A percentile compares a stretch with the other conserved stretches of the same genome.
phyloP scores from a whole-genome alignment of 768 basidiomycete species.

The Lentinula detonsa region DNA sequence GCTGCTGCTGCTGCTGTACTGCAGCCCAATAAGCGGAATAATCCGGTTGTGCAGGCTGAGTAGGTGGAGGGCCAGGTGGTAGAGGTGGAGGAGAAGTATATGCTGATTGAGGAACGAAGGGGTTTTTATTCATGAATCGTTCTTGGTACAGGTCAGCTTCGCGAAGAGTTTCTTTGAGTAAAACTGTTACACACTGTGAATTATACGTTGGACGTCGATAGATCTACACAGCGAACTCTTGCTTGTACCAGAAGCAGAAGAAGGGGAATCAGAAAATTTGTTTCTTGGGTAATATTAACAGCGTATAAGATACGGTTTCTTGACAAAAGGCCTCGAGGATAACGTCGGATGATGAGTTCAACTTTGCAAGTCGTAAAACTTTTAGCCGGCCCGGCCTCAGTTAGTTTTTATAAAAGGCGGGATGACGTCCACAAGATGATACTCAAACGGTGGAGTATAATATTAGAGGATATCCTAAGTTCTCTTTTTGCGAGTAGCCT shows the following conservation, averaged over 20 bases:
- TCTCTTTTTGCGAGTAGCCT: no score
- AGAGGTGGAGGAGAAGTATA: slow-evolving; percentile 70
- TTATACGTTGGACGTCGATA: neutral
- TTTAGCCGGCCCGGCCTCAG: neutral
- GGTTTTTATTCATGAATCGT: slow-evolving; percentile 73
- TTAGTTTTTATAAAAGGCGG: neutral
- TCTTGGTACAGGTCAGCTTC: neutral
- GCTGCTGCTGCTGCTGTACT: slow-evolving; percentile 38
- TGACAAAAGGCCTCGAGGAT: neutral
- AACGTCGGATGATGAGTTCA: neutral
- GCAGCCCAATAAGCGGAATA: slow-evolving; percentile 77
- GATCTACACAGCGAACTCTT: neutral
- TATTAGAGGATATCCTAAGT: no score
- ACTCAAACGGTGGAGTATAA: no score
- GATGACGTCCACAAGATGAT: no score
- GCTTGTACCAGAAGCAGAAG: neutral
- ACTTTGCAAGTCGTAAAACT: neutral
- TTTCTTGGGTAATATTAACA: neutral
- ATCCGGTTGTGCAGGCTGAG: slow-evolving; percentile 61
- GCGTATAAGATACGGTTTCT: neutral
- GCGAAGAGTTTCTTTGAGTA: neutral
- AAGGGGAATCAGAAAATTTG: neutral
- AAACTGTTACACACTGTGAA: neutral
- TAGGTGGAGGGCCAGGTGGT: slow-evolving; percentile 74
- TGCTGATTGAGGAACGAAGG: slow-evolving; percentile 64